phyloP scores from a whole-genome alignment of 495 filamentous ascomycete genomes.

The Penicillium waksmanii region DNA sequence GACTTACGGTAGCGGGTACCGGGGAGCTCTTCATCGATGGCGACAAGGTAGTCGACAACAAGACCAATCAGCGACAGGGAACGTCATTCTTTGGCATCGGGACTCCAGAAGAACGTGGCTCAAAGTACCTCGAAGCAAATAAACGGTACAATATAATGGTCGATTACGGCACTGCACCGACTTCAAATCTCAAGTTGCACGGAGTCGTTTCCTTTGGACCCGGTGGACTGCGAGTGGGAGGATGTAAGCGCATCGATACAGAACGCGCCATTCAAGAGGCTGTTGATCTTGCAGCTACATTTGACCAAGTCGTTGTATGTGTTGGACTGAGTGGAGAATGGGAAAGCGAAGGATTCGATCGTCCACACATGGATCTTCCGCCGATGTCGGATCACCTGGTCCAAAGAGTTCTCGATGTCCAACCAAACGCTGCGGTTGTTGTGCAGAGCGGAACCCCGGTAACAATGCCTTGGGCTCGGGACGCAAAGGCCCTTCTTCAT shows the following conservation, averaged over 20 bases:
- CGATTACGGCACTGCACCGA: background rate
- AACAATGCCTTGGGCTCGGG: conserved; percentile 74
- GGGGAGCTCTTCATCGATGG: conserved; percentile 60
- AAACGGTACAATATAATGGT: conserved; percentile 53
- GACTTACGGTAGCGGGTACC: conserved; percentile 71
- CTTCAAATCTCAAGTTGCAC: conserved; percentile 52
- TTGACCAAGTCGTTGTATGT: conserved; percentile 72
- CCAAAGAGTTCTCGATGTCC: conserved; percentile 63
- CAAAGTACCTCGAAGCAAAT: conserved; percentile 54
- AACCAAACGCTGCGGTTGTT: conserved; percentile 72
- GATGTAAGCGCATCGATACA: conserved; percentile 62
- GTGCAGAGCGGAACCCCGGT: conserved; percentile 84
- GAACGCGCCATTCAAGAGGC: conserved; percentile 58
- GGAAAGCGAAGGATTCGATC: conserved; percentile 83
- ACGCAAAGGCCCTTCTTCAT: conserved; percentile 67
- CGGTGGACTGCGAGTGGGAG: conserved; percentile 76
- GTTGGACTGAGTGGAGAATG: conserved; percentile 82
- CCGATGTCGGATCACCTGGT: conserved; percentile 72
- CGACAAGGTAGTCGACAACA: conserved; percentile 42
- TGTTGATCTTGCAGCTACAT: conserved; percentile 56
- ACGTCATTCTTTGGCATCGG: conserved; percentile 59
- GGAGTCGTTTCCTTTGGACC: conserved; percentile 55
- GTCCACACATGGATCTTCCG: conserved; percentile 73
- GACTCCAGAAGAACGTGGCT: conserved; percentile 60
- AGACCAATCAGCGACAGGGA: conserved; percentile 57